Conservation (phyloP, 495 filamentous ascomycete genomes). For the Aspergillus wentii region DNA sequence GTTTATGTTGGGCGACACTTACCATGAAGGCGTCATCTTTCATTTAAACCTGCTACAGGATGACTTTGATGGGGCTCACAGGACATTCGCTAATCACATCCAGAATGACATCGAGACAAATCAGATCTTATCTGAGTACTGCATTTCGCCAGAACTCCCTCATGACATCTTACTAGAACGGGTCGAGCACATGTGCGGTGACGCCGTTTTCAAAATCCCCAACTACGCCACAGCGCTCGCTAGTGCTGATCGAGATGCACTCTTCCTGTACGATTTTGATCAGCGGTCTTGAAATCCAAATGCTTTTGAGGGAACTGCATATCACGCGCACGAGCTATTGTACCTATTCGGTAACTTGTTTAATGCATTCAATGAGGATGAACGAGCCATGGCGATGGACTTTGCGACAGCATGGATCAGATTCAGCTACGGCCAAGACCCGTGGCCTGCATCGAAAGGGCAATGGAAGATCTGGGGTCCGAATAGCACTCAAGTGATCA, state of each 20-base stretch:
- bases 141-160: conserved; percentile 6
- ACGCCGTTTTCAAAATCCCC: conserved; percentile 24
- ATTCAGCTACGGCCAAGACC: conserved; percentile 17
- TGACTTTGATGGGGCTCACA: conserved; percentile 12
- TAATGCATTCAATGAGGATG: conserved; percentile 15
- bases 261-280: conserved; percentile 24
- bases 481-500: conserved; percentile 7
- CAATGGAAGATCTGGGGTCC: conserved; percentile 28
- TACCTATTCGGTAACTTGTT: conserved; percentile 26
- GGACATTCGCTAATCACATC: conserved; percentile 9
- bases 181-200: conserved; percentile 27
- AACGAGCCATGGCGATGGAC: conserved; percentile 15
- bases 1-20: conserved; percentile 26
- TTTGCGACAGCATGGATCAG: conserved; percentile 25
- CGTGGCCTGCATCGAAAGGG: conserved; percentile 9
- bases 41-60: conserved; percentile 22
- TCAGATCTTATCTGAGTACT: conserved; percentile 18
- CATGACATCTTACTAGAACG: conserved; percentile 9
- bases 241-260: not conserved
- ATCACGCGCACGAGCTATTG: conserved; percentile 28
- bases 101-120: conserved; percentile 9
- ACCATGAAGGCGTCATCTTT: conserved; percentile 31
- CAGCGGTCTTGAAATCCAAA: conserved; percentile 24
- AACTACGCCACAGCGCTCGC: conserved; percentile 15
- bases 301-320: conserved; percentile 21